phyloP scores from a whole-genome alignment of 495 filamentous ascomycete genomes.

The Staphylotrichum longicolle region DNA sequence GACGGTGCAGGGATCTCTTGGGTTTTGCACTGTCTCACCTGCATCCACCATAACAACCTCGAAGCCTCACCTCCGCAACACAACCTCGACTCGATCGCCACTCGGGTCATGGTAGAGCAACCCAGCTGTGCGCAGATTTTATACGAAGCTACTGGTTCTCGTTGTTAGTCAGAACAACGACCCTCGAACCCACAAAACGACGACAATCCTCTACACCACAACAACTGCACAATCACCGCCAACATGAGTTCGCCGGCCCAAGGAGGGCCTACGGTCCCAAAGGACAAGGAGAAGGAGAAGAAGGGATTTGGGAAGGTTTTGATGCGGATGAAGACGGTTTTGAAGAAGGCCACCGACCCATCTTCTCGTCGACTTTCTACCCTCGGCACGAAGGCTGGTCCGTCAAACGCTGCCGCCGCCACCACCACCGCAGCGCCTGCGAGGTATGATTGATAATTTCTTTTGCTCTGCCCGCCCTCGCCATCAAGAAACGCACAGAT shows the following conservation, averaged over 20 bases:
- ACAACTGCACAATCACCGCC: conserved; percentile 1
- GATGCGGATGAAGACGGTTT: conserved; percentile 61
- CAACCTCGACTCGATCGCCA: background rate
- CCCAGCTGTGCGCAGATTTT: background rate
- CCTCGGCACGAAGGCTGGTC: conserved; percentile 17
- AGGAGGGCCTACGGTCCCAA: conserved; percentile 34
- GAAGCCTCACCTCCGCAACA: background rate
- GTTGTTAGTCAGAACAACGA: background rate
- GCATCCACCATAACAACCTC: background rate
- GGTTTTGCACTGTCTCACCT: background rate
- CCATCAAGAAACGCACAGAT: too few species aligned
- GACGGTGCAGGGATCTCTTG: background rate
- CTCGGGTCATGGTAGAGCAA: background rate
- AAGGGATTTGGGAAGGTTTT: conserved; percentile 62
- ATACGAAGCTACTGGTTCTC: background rate
- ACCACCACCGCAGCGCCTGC: conserved; percentile 19
- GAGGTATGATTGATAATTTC: conserved; percentile 32
- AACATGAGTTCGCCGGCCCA: conserved; percentile 48
- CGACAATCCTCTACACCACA: too few species aligned
- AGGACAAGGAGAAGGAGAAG: conserved; percentile 52
- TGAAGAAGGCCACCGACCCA: conserved; percentile 52
- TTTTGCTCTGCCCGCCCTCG: background rate
- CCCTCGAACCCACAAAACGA: background rate
- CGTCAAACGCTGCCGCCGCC: conserved; percentile 26
- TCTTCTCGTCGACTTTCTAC: conserved; percentile 36